Percentiles rank a stretch among this genome's conserved stretches.
Conservation (phyloP, 768 basidiomycete species). For the Pleurotus eryngii region DNA sequence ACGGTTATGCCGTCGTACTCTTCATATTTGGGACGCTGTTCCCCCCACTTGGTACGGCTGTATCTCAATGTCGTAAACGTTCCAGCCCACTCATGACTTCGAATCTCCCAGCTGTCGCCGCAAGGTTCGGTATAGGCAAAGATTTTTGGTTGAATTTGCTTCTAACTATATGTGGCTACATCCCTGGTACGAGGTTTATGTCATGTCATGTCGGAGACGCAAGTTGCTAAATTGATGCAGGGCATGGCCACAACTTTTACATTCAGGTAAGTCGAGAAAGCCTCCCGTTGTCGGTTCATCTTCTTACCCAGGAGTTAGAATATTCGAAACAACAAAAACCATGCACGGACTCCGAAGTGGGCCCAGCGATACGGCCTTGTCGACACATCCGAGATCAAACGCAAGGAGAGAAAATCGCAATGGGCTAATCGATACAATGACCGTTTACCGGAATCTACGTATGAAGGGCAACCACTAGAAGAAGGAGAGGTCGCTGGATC, state of each 20-base stretch:
- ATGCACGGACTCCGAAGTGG: conserved; percentile 95
- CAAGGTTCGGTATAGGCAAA: conserved; percentile 84
- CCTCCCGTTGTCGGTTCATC: not conserved
- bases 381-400: conserved; percentile 71
- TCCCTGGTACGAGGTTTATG: conserved; percentile 39
- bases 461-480: conserved; percentile 68
- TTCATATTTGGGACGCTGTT: conserved; percentile 89
- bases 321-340: conserved; percentile 92
- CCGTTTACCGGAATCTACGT: conserved; percentile 64
- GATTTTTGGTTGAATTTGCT: conserved; percentile 92
- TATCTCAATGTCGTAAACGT: no score
- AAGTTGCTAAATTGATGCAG: conserved; percentile 30
- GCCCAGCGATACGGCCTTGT: conserved; percentile 87
- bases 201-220: not conserved
- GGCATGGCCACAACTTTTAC: conserved; percentile 92
- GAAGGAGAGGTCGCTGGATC: conserved; percentile 71
- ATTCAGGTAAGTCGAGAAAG: conserved; percentile 55
- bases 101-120: conserved; percentile 71
- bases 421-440: conserved; percentile 90
- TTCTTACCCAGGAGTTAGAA: conserved; percentile 47
- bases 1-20: conserved; percentile 78
- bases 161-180: conserved; percentile 88
- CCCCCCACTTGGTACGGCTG: conserved; percentile 76
- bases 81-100: no score
- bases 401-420: conserved; percentile 76